A percentile compares a stretch with the other conserved stretches of the same genome.
These are phyloP conservation scores for Verbascum thapsus DNA, from an alignment of 257 asterid species.

Conservation along the genomic window DNA sequence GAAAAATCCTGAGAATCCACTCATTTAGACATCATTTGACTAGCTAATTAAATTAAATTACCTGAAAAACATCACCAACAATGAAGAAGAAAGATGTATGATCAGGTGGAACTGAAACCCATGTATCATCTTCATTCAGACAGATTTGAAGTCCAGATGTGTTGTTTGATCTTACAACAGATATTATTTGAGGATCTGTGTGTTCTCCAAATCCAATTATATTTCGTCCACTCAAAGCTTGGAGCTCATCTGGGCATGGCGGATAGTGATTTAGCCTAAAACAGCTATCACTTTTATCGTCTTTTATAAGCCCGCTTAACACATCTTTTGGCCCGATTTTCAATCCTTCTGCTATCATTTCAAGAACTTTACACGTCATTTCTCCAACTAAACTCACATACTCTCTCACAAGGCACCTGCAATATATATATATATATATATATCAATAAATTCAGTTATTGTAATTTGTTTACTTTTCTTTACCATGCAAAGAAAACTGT, in stretches of 20 bases:
- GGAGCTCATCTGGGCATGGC: constrained; percentile 43
- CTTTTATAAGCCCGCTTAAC: constrained; percentile 35
- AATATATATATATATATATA: background rate
- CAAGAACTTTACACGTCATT: constrained; percentile 38
- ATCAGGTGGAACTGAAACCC: constrained; percentile 53
- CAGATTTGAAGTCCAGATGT: constrained; percentile 44
- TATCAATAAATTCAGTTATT: too few species aligned
- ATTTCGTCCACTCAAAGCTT: constrained; percentile 39
- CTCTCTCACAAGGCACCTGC: constrained; percentile 38
- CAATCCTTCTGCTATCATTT: constrained; percentile 42
- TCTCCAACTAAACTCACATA: constrained; percentile 29
- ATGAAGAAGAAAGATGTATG: constrained; percentile 41
- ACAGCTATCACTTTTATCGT: constrained; percentile 39
- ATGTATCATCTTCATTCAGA: constrained; percentile 40
- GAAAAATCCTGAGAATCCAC: too few species aligned
- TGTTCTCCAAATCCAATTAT: constrained; percentile 55
- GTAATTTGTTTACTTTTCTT: too few species aligned
- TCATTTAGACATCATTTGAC: too few species aligned
- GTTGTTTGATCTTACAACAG: constrained; percentile 45
- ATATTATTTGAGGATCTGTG: constrained; percentile 56
- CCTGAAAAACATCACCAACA: constrained; percentile 47
- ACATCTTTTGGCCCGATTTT: constrained; percentile 19
- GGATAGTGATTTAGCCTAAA: constrained; percentile 55
- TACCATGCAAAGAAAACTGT: constrained; percentile 20
- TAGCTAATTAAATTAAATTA: too few species aligned